Conservation (phyloP, 495 filamentous ascomycete genomes). For the Aspergillus heteromorphus region DNA sequence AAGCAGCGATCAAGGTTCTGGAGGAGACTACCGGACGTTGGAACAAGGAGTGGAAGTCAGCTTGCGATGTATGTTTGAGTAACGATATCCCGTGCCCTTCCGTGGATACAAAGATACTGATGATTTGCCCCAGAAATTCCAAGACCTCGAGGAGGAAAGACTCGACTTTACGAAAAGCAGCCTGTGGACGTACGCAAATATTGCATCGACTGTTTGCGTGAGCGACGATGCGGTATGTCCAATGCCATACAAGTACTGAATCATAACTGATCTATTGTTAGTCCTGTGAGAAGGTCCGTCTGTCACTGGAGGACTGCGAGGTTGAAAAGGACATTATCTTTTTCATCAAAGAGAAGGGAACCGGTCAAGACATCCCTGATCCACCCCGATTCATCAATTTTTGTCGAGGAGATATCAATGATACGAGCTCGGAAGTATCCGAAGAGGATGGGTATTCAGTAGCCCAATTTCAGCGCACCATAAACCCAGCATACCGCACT, state of each 20-base stretch:
- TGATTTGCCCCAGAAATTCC: constrained; percentile 66
- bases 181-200: constrained; percentile 95
- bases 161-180: constrained; percentile 97
- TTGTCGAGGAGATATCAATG: constrained; percentile 81
- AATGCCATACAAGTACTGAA: neutral
- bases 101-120: constrained; percentile 18
- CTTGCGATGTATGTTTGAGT: constrained; percentile 64
- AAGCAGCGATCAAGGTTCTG: constrained; percentile 83
- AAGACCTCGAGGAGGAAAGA: constrained; percentile 96
- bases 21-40: constrained; percentile 93
- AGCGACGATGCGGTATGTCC: constrained; percentile 80
- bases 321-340: constrained; percentile 88
- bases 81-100: neutral
- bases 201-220: constrained; percentile 96
- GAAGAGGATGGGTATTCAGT: constrained; percentile 87
- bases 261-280: constrained; percentile 24
- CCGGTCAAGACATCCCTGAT: constrained; percentile 95
- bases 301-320: constrained; percentile 91
- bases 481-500: constrained; percentile 90
- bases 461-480: constrained; percentile 89
- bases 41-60: constrained; percentile 97
- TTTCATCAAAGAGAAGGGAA: constrained; percentile 88
- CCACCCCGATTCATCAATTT: constrained; percentile 98
- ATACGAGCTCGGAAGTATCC: constrained; percentile 73
- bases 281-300: constrained; percentile 93